phyloP scores from a whole-genome alignment of 2,329 filamentous ascomycete genomes.

The Sphaceloma murrayae region DNA sequence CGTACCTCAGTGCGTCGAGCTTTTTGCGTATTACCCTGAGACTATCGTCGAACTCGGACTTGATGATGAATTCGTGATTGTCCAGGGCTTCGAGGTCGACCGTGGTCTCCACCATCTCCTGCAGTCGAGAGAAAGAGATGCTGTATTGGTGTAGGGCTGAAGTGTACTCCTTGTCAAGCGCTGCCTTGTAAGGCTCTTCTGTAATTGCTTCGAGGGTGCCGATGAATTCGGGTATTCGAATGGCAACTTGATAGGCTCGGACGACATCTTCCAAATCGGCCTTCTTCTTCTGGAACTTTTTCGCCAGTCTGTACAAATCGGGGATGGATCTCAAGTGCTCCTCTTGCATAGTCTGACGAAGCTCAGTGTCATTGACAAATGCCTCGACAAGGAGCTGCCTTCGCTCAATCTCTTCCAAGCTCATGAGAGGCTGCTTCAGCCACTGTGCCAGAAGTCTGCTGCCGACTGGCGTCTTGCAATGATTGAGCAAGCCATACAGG shows the following conservation, averaged over 20 bases:
- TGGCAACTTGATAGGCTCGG: slow-evolving; percentile 85
- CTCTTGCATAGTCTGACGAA: slow-evolving; percentile 93
- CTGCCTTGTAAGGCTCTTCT: slow-evolving; percentile 85
- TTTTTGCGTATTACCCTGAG: slow-evolving; percentile 83
- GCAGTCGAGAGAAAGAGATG: slow-evolving; percentile 71
- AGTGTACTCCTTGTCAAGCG: slow-evolving; percentile 80
- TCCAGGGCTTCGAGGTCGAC: slow-evolving; percentile 92
- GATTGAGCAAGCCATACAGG: slow-evolving; percentile 83
- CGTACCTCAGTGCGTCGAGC: slow-evolving; percentile 69
- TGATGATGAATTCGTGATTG: slow-evolving; percentile 97
- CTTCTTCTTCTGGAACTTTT: slow-evolving; percentile 85
- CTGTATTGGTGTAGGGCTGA: slow-evolving; percentile 64
- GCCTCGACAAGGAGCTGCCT: slow-evolving; percentile 91
- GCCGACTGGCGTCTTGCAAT: slow-evolving; percentile 93
- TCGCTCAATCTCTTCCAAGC: slow-evolving; percentile 74
- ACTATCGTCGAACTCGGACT: slow-evolving; percentile 90
- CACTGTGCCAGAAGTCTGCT: slow-evolving; percentile 86
- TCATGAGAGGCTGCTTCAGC: slow-evolving; percentile 97
- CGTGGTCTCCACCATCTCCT: slow-evolving; percentile 98
- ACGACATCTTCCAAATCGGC: slow-evolving; percentile 95
- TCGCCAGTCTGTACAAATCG: slow-evolving; percentile 85
- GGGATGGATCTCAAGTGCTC: slow-evolving; percentile 88
- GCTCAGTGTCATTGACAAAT: slow-evolving; percentile 84
- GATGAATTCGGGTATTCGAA: slow-evolving; percentile 82
- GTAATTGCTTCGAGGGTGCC: slow-evolving; percentile 84